Conservation (phyloP, 2,329 filamentous ascomycete species). For the Alternaria alternata region DNA sequence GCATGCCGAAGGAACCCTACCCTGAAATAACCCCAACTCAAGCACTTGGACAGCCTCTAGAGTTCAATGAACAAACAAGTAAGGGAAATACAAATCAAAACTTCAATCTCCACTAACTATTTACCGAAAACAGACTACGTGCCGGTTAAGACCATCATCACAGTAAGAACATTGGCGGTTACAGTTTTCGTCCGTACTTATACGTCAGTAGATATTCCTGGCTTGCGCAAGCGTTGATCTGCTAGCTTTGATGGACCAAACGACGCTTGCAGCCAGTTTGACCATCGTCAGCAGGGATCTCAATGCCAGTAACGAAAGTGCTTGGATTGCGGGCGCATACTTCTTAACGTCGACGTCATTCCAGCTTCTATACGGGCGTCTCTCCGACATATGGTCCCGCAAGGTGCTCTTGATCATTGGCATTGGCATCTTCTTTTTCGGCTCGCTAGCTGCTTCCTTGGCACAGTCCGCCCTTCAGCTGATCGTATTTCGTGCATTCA, state of each 20-base stretch:
- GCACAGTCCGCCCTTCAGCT: conserved; percentile 61
- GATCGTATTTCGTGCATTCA: conserved; percentile 66
- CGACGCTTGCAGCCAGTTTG: conserved; percentile 32
- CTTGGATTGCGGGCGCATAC: conserved; percentile 64
- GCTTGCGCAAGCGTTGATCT: conserved; percentile 35
- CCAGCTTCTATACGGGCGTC: conserved; percentile 69
- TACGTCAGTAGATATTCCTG: conserved; percentile 24
- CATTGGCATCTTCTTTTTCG: conserved; percentile 59
- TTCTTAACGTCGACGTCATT: conserved; percentile 69
- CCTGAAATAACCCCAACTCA: background rate
- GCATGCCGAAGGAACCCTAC: background rate
- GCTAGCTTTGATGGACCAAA: conserved; percentile 32
- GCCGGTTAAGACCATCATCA: conserved; percentile 30
- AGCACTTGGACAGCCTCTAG: conserved; percentile 1
- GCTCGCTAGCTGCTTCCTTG: conserved; percentile 64
- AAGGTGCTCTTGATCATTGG: conserved; percentile 57
- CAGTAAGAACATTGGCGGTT: conserved; percentile 6
- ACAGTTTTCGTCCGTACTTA: conserved; percentile 3
- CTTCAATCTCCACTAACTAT: background rate
- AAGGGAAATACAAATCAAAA: background rate
- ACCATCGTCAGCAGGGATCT: conserved; percentile 41
- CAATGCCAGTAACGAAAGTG: conserved; percentile 58
- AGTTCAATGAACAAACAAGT: conserved; percentile 34
- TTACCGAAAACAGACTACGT: conserved; percentile 21
- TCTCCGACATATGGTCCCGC: conserved; percentile 67